Evolutionary conservation across 345 rosid genomes (phyloP).

Genomic region (Corchorus capsularis): DNA sequence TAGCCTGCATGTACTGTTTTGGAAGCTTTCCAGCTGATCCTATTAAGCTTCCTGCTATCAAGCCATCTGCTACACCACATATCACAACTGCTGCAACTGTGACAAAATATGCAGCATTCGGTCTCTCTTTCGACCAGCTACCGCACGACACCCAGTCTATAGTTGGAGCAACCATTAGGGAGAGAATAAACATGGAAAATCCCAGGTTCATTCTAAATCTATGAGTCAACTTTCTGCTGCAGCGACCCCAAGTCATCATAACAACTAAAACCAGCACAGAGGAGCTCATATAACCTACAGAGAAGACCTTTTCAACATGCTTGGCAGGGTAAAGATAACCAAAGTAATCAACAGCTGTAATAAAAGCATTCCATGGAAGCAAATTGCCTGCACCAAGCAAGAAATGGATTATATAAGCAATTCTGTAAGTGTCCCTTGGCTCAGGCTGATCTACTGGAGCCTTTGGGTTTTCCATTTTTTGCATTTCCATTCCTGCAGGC

Average conservation of each 20-base stretch:
- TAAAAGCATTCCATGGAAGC: slow-evolving; percentile 95
- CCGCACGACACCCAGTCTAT: slow-evolving; percentile 59
- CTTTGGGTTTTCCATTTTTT: slow-evolving; percentile 50
- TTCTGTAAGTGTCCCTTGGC: slow-evolving; percentile 62
- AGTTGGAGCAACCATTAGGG: slow-evolving; percentile 66
- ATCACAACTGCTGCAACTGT: slow-evolving; percentile 67
- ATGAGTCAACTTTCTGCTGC: slow-evolving; percentile 52
- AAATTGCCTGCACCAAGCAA: slow-evolving; percentile 91
- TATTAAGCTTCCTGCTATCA: slow-evolving; percentile 82
- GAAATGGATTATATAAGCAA: slow-evolving; percentile 82
- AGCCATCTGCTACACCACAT: slow-evolving; percentile 89
- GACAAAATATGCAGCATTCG: slow-evolving; percentile 40
- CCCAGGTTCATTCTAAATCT: slow-evolving; percentile 80
- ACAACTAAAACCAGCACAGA: slow-evolving; percentile 65
- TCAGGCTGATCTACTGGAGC: slow-evolving; percentile 35
- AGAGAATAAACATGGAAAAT: slow-evolving; percentile 66
- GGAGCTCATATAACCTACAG: slow-evolving; percentile 88
- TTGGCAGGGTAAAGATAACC: slow-evolving; percentile 62
- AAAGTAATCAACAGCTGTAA: slow-evolving; percentile 89
- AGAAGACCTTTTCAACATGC: slow-evolving; percentile 82
- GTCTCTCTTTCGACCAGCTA: slow-evolving; percentile 27
- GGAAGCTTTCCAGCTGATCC: slow-evolving; percentile 92
- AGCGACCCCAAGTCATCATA: slow-evolving; percentile 56
- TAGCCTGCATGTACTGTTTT: slow-evolving; percentile 89
- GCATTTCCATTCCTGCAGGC: slow-evolving; percentile 18